These are phyloP conservation scores for Colletotrichum lupini DNA, from an alignment of 2,329 filamentous ascomycete species.

Conservation along the genomic window DNA sequence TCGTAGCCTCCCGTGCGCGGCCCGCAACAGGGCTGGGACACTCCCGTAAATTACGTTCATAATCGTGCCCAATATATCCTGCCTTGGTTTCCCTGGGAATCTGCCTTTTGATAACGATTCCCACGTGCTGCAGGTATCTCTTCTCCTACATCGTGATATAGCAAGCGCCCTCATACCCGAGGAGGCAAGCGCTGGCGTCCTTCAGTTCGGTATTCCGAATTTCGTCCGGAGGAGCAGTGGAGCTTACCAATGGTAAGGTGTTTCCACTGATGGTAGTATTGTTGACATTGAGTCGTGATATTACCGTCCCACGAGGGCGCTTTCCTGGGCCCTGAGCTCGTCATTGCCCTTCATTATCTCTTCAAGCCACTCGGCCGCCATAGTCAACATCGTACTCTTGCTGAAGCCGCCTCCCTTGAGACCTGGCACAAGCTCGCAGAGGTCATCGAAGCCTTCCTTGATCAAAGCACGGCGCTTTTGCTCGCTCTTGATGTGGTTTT, in stretches of 20 bases:
- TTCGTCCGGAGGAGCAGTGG: background rate
- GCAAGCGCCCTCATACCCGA: background rate
- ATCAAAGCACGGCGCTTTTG: conserved; percentile 87
- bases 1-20: conserved; percentile 15
- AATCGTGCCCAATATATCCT: conserved; percentile 12
- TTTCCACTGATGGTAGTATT: background rate
- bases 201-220: background rate
- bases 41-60: conserved; percentile 19
- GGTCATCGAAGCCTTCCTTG: conserved; percentile 83
- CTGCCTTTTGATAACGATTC: background rate
- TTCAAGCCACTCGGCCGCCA: conserved; percentile 83
- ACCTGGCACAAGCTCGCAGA: conserved; percentile 81
- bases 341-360: conserved; percentile 77
- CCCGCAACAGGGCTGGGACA: background rate
- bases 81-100: background rate
- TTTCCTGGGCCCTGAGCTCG: conserved; percentile 63
- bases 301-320: conserved; percentile 45
- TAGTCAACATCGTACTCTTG: conserved; percentile 82
- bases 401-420: conserved; percentile 80
- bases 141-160: background rate
- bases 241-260: background rate
- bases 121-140: background rate
- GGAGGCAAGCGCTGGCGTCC: background rate
- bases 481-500: conserved; percentile 88
- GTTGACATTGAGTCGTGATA: background rate